A percentile compares a stretch with the other conserved stretches of the same genome.
Conservation (phyloP, 257 asterid genomes). For the Cynanchum wilfordii region DNA sequence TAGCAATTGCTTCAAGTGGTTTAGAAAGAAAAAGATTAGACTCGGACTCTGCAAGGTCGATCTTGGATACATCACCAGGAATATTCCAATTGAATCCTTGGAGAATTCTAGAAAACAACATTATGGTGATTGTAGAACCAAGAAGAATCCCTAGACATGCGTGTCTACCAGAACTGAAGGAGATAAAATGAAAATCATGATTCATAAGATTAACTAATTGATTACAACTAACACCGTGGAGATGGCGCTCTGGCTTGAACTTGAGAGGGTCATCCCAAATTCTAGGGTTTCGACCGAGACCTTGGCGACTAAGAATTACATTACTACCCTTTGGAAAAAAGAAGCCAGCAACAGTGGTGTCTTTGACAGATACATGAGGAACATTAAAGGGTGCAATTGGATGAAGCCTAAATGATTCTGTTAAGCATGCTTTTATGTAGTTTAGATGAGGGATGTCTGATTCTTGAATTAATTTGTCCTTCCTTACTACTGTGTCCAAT, state of each 20-base stretch:
- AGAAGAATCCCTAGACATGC: not conserved
- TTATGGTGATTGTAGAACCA: not conserved
- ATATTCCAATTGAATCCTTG: constrained; percentile 4
- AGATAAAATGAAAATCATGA: not conserved
- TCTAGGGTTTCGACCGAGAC: not conserved
- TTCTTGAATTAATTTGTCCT: constrained; percentile 16
- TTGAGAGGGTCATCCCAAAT: not conserved
- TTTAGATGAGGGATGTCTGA: constrained; percentile 16
- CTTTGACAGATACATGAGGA: constrained; percentile 13
- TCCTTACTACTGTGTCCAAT: constrained; percentile 11
- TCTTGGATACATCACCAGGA: not conserved
- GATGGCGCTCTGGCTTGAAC: constrained; percentile 8
- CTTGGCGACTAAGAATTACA: not conserved
- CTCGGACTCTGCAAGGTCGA: not conserved
- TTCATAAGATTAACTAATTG: not conserved
- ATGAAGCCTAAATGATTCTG: constrained; percentile 20
- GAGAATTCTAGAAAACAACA: not conserved
- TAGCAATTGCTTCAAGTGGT: not conserved
- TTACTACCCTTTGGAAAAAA: constrained; percentile 11
- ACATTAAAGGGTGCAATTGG: constrained; percentile 8
- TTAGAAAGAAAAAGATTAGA: not conserved
- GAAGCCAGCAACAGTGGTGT: constrained; percentile 3
- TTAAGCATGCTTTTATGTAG: constrained; percentile 16
- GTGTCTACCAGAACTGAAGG: constrained; percentile 6
- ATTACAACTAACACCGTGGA: not conserved